Percentiles rank a stretch among this genome's conserved stretches.
Conservation (phyloP, 257 asterid species). For the Linaria vulgaris region DNA sequence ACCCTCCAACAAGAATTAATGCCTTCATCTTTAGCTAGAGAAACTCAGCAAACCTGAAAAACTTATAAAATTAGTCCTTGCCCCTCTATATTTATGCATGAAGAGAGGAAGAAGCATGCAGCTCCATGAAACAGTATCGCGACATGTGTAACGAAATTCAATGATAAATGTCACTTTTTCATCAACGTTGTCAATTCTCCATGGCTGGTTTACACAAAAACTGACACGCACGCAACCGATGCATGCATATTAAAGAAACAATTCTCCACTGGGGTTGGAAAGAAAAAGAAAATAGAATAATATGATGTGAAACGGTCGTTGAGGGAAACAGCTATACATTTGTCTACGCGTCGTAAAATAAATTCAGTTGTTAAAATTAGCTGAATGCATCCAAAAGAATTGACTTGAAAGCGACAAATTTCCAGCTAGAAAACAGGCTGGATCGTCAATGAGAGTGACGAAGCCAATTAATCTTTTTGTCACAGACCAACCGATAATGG, state of each 20-base stretch:
- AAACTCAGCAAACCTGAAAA: slow-evolving; percentile 21
- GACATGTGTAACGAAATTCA: slow-evolving; percentile 49
- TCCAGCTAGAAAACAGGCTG: slow-evolving; percentile 62
- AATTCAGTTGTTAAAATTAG: slow-evolving; percentile 25
- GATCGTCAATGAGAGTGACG: slow-evolving; percentile 32
- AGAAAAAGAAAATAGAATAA: slow-evolving; percentile 20
- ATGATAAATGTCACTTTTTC: slow-evolving; percentile 39
- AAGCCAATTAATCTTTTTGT: slow-evolving; percentile 9
- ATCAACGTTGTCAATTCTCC: slow-evolving; percentile 42
- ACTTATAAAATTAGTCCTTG: slow-evolving; percentile 19
- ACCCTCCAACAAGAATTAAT: slow-evolving; percentile 93
- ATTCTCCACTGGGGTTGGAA: slow-evolving; percentile 21
- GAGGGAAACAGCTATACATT: slow-evolving; percentile 29
- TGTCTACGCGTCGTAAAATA: slow-evolving; percentile 28
- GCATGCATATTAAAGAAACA: slow-evolving; percentile 36
- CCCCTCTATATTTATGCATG: slow-evolving; percentile 33
- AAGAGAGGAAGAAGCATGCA: slow-evolving; percentile 36
- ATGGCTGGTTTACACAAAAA: slow-evolving; percentile 31
- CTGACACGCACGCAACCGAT: slow-evolving; percentile 37
- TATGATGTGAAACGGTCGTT: slow-evolving; percentile 18
- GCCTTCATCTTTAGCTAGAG: slow-evolving; percentile 69
- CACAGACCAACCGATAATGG: slow-evolving; percentile 15
- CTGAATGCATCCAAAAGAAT: slow-evolving; percentile 26
- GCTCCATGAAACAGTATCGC: slow-evolving; percentile 32
- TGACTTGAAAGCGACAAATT: slow-evolving; percentile 44